Percentiles rank a stretch among this genome's conserved stretches.
Conservation (phyloP, 192 early-diverging fungal species). For the Thamnidium elegans region DNA sequence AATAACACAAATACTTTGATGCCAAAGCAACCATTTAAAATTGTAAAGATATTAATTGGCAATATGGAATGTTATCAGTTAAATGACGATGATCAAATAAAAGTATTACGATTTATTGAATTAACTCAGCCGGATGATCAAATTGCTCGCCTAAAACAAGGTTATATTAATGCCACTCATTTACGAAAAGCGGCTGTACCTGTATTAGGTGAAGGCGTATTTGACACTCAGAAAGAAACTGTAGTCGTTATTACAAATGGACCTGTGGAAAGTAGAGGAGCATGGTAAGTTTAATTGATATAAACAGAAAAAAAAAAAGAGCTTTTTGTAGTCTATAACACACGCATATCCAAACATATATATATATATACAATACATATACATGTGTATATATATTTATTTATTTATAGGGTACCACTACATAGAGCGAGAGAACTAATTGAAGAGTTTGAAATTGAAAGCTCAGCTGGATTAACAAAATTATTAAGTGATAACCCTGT, state of each 20-base stretch:
- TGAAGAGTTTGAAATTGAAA: constrained; percentile 35
- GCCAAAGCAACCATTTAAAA: constrained; percentile 19
- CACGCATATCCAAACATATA: background rate
- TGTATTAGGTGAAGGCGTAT: constrained; percentile 47
- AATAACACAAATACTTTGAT: constrained; percentile 18
- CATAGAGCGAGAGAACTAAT: constrained; percentile 23
- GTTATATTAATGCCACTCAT: constrained; percentile 54
- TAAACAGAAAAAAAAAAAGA: background rate
- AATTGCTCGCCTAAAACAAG: background rate
- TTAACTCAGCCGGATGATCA: no score
- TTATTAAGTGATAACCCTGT: constrained; percentile 28
- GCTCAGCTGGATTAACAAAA: constrained; percentile 20
- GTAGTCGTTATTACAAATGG: constrained; percentile 41
- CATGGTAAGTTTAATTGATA: constrained; percentile 37
- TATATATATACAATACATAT: background rate
- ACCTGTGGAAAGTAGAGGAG: constrained; percentile 49
- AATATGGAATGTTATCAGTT: background rate
- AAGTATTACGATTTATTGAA: background rate
- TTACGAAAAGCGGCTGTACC: constrained; percentile 46
- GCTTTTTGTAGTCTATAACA: background rate
- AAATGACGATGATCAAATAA: background rate
- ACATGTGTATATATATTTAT: background rate
- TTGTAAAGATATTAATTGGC: background rate
- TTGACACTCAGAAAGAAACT: constrained; percentile 41
- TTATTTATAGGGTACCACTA: constrained; percentile 16